Percentiles rank a stretch among this genome's conserved stretches.
Evolutionary conservation across 257 asterid genomes (phyloP).

Genomic region (Coffea canephora): DNA sequence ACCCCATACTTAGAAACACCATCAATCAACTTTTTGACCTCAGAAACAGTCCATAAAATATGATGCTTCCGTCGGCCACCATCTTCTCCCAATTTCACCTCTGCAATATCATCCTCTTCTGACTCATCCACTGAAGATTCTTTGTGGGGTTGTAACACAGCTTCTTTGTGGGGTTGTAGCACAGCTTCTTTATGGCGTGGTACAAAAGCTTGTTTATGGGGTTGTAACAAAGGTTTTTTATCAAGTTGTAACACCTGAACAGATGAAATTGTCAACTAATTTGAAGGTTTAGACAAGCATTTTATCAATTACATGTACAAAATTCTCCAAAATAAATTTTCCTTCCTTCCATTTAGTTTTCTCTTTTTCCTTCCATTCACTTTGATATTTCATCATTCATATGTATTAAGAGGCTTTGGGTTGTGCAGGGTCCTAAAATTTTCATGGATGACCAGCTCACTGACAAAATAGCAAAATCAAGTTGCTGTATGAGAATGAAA

Average conservation of each 20-base stretch:
- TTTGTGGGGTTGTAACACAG: constrained; percentile 2
- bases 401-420: not conserved
- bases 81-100: constrained; percentile 35
- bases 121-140: constrained; percentile 25
- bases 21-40: constrained; percentile 73
- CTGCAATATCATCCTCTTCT: constrained; percentile 32
- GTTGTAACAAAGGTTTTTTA: not conserved
- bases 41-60: constrained; percentile 77
- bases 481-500: not conserved
- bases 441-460: not conserved
- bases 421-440: not conserved
- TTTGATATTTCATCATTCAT: not conserved
- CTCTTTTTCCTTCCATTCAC: too few relatives aligned
- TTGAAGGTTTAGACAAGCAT: not conserved
- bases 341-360: not conserved
- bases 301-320: not conserved
- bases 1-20: constrained; percentile 91
- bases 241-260: constrained; percentile 12
- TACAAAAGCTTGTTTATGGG: constrained; percentile 11
- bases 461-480: not conserved
- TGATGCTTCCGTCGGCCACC: constrained; percentile 75
- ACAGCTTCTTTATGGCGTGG: not conserved
- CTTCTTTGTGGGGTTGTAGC: constrained; percentile 13
- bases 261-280: not conserved
- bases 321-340: not conserved